phyloP scores from a whole-genome alignment of 148 eudicot species.

The Pharnaceum exiguum region DNA sequence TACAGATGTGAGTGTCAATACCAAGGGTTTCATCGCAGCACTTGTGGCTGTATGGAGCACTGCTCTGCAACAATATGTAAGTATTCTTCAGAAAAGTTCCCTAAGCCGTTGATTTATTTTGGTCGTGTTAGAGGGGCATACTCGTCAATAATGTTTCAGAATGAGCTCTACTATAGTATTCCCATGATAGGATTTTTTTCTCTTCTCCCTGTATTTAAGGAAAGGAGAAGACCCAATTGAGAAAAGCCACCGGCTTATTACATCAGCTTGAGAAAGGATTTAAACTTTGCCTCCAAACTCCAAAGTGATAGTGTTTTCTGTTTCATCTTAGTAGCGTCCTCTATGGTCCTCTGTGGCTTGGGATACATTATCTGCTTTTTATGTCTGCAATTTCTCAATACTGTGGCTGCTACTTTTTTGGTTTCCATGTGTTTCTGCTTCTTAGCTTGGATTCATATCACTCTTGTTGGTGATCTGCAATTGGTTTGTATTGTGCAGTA shows the following conservation, averaged over 20 bases:
- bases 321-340: too few species aligned
- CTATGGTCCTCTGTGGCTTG: too few species aligned
- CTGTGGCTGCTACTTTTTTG: not conserved
- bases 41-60: slow-evolving; percentile 75
- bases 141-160: too few species aligned
- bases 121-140: not conserved
- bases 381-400: not conserved
- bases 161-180: too few species aligned
- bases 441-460: not conserved
- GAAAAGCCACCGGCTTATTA: too few species aligned
- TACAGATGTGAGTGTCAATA: slow-evolving; percentile 65
- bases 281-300: too few species aligned
- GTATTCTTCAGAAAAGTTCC: slow-evolving; percentile 12
- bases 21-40: slow-evolving; percentile 65
- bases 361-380: not conserved
- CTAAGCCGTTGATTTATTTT: not conserved
- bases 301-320: too few species aligned
- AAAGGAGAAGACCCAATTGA: too few species aligned
- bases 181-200: too few species aligned
- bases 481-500: slow-evolving; percentile 23
- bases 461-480: not conserved
- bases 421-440: not conserved
- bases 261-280: too few species aligned
- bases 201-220: too few species aligned
- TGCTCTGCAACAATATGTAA: slow-evolving; percentile 70